Evolutionary conservation across 1,284 basidiomycete species (phyloP), one percentile per base, ranked within the genome.

Genomic region (Cystobasidium sp.): DNA sequence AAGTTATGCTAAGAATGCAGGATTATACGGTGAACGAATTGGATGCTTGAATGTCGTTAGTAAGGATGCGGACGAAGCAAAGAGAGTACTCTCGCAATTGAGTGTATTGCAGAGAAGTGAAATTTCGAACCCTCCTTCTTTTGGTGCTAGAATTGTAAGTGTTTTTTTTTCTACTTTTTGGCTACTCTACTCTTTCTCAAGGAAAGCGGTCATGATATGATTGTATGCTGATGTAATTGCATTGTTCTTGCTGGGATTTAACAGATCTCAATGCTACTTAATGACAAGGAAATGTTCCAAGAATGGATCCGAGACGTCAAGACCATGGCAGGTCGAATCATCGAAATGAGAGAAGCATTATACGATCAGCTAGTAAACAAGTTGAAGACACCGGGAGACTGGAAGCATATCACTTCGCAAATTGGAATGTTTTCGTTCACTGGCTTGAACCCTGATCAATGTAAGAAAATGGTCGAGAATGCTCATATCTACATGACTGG

Each of bases 1-100:
- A 90, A 93, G 91, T 82, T 97, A 95, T 83, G 93, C 94, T 47
- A 97, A 97, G 87, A 97, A 97, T 80, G 93, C 94, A 10, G 95
- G 95, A 7, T 81, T 97, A 82, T 97, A 97, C 81, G 91, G 93
- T 64, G 92, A 95, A 83, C 91, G 94, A 44, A 87, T 93, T 69
- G 93, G 94, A 24, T 91, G 91, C 46, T 84, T 97, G 79, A 91
- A 94, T 82, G 82, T 95, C 65, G 87, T 94, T 47, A 53, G 84
- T 84, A 77, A 83, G 84, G 71, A 22, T 20, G 76, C 71, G 80
- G 90, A 91, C 59, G 86, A 89, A 18, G 89, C 89, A n/a, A 85
- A 86, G 56, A 86, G 90, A 43, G 87, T 93, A 73, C 88, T 87
- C 84, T 92, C 90, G 80, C 95, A 97, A 84, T 84, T 97, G 71